Evolutionary conservation across 208 protist genomes (phyloP).

Genomic region (Acanthamoeba polyphaga): DNA sequence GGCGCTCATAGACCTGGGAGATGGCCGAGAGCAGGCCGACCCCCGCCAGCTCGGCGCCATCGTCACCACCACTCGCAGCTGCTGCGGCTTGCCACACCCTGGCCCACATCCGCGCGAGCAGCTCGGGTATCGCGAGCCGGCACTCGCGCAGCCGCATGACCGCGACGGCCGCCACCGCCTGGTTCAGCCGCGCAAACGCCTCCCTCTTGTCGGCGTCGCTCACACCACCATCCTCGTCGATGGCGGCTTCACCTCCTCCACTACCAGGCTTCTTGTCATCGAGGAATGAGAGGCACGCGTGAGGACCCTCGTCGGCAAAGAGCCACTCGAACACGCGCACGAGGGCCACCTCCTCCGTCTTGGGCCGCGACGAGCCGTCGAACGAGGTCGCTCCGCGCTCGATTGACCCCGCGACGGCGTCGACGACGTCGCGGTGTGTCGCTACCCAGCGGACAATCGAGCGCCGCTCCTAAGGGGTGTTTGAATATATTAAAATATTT

Average conservation of each 20-base stretch:
- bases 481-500: too few relatives aligned
- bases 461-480: background rate
- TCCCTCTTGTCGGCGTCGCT: background rate
- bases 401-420: background rate
- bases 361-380: too few relatives aligned
- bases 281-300: background rate
- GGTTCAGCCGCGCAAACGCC: background rate
- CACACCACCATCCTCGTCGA: background rate
- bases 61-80: too few relatives aligned
- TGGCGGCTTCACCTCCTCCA: too few relatives aligned
- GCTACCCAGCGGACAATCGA: background rate
- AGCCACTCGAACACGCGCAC: background rate
- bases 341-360: background rate
- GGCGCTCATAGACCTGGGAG: background rate
- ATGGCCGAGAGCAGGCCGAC: background rate
- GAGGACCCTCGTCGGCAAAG: background rate
- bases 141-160: background rate
- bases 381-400: background rate
- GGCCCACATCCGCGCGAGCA: background rate
- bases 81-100: background rate
- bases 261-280: background rate
- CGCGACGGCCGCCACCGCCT: background rate
- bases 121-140: background rate
- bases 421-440: background rate
- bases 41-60: background rate